Conservation (phyloP, 2,329 filamentous ascomycete species). For the Apiospora rasikravindrae region DNA sequence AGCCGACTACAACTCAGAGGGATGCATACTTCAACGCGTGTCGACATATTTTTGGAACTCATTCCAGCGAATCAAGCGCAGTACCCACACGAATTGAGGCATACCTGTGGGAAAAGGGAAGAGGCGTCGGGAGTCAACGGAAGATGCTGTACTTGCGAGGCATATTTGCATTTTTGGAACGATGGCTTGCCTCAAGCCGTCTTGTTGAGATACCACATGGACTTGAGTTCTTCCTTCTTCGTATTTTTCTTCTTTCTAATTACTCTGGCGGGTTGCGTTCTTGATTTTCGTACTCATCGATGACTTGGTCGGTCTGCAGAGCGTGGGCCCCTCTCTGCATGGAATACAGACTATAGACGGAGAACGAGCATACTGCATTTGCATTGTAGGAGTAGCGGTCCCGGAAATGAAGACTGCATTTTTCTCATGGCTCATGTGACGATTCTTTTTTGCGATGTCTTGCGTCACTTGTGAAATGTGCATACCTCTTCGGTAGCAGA, state of each 20-base stretch:
- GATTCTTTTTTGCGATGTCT: not conserved
- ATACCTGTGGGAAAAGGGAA: not conserved
- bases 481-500: not conserved
- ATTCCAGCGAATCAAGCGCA: not conserved
- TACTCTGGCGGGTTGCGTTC: not conserved
- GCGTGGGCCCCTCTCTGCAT: not conserved
- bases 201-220: constrained; percentile 8
- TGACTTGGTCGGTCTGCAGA: not conserved
- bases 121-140: not conserved
- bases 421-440: not conserved
- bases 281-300: not conserved
- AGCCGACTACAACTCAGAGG: not conserved
- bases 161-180: not conserved
- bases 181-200: not conserved
- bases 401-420: constrained; percentile 1
- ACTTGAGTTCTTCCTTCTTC: not conserved
- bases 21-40: not conserved
- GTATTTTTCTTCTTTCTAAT: not conserved
- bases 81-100: not conserved
- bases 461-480: not conserved
- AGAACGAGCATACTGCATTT: not conserved
- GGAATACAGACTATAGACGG: constrained; percentile 11
- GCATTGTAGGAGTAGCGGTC: constrained; percentile 13
- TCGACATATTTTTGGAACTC: not conserved
- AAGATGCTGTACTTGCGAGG: not conserved